Conservation (phyloP, 495 filamentous ascomycete genomes). For the Neurospora discreta region DNA sequence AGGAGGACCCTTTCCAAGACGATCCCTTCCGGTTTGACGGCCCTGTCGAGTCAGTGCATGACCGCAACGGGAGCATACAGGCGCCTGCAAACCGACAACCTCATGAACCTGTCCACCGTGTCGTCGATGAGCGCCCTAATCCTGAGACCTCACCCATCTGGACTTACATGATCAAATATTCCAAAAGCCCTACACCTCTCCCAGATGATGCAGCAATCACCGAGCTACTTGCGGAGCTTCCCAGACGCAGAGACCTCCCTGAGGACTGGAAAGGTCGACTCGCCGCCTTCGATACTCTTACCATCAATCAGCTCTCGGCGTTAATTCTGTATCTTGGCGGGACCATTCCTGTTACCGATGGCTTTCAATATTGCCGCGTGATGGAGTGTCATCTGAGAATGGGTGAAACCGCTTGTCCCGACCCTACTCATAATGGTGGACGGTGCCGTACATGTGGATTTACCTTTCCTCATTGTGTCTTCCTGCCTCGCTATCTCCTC, state of each 20-base stretch:
- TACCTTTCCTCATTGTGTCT: no score
- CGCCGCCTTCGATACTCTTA: not conserved
- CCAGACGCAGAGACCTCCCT: not conserved
- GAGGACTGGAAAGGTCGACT: accelerated
- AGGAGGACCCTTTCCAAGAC: not conserved
- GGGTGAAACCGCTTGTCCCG: no score
- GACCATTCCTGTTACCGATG: no score
- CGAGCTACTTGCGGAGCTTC: not conserved
- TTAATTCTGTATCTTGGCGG: not conserved
- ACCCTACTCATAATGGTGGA: no score
- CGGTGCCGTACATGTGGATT: no score
- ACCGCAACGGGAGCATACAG: not conserved
- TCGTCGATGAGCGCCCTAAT: no score
- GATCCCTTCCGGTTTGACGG: not conserved
- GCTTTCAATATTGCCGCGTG: no score
- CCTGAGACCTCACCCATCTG: not conserved
- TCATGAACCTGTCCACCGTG: no score
- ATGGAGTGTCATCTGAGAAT: no score
- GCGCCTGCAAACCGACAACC: no score
- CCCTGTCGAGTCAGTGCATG: not conserved
- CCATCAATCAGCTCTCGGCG: not conserved
- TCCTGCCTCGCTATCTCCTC: no score
- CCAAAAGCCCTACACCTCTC: accelerated
- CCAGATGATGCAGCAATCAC: not conserved
- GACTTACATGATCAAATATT: not conserved